Conservation (phyloP, 139 green algal genomes). For the Edaphochlamys debaryana region DNA sequence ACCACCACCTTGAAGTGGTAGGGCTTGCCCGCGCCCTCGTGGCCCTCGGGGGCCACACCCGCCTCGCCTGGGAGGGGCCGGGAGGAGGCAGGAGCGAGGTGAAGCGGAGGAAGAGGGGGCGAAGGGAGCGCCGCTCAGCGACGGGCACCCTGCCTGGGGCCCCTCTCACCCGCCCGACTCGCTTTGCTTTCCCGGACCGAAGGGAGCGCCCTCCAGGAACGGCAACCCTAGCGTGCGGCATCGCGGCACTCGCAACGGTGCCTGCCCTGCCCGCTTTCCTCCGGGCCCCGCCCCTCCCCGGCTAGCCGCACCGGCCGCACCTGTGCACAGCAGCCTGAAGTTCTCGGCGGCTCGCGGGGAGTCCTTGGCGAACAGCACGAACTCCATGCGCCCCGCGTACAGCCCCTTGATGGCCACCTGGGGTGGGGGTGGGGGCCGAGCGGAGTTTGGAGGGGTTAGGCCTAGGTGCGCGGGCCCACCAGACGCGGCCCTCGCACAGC, state of each 20-base stretch:
- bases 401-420: conserved; percentile 67
- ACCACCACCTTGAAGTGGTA: conserved; percentile 63
- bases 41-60: conserved; percentile 51
- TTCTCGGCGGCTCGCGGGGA: conserved; percentile 65
- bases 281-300: too few species aligned
- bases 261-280: too few species aligned
- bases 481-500: neutral
- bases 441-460: too few species aligned
- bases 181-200: too few species aligned
- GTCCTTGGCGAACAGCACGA: conserved; percentile 65
- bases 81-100: too few species aligned
- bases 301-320: conserved; percentile 5
- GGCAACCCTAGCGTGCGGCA: too few species aligned
- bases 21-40: conserved; percentile 49
- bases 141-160: too few species aligned
- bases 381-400: conserved; percentile 63
- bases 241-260: too few species aligned
- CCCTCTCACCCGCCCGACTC: too few species aligned
- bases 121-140: too few species aligned
- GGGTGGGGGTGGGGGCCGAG: neutral
- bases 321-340: conserved; percentile 69
- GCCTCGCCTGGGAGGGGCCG: conserved; percentile 56
- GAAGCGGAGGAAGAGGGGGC: too few species aligned
- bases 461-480: neutral
- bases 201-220: too few species aligned